Evolutionary conservation across 1,284 basidiomycete genomes (phyloP), one percentile per base, ranked within the genome.

Genomic region (Ceratobasidium sp.): DNA sequence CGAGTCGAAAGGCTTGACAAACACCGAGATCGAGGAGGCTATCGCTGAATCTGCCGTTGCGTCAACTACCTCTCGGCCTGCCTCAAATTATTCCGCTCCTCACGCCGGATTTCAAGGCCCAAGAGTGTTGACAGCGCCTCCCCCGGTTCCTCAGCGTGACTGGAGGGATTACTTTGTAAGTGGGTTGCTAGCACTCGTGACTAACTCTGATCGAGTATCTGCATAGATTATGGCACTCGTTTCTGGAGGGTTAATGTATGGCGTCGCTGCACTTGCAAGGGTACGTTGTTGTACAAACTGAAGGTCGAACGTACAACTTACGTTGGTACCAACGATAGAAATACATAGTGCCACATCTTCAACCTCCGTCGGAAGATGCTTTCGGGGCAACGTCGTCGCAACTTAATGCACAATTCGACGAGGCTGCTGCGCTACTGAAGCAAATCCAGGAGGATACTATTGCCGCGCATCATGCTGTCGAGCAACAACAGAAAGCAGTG

Each of bases 111-210:
- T 76, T 41, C 48, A 76, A 24, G 58, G 74, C 29, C 58, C 76
- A 37, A 51, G 58, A 37, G 39, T 68, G 41, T 46, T 59, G 48
- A 16, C 61, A 31, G 82, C 83, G 76, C 84, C 80, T 29, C 81
- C 84, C 68, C 80, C 82, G 41, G 76, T 81, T 43, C 89, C 88
- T 22, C 86, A 85, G 74, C 79, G 84, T 85, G 96, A 98, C 82
- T 98, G 96, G 96, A 86, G 95, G 76, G 96, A 98, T 82, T 93
- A 96, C 81, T 98, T 98, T 82, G 95, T 95, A 80, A 81, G 93
- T 83, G 19, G 16, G 27, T 14, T 19, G 5, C 34, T 46, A 61
- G 43, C 13, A 49, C 31, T 46, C 6, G 24, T 37, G 53, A 41
- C 66, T 48, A 34, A 29, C 34, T 16, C 54, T 29, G 27, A 29